phyloP scores from a whole-genome alignment of 2,329 filamentous ascomycete genomes.

The Elsinoe fawcettii region DNA sequence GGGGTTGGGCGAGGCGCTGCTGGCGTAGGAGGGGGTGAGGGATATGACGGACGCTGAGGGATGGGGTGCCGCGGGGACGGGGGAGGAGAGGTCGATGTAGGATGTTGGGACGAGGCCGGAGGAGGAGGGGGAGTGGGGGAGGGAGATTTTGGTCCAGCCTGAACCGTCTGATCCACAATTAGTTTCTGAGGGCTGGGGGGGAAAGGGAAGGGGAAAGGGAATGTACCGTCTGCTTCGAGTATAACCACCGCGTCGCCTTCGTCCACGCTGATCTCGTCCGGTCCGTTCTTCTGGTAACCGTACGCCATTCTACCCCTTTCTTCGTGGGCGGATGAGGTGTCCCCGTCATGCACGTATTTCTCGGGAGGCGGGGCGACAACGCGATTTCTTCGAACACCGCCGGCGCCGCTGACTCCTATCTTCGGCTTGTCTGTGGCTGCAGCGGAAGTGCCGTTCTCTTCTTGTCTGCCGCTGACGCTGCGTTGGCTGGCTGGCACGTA shows the following conservation, averaged over 20 bases:
- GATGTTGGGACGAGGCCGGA: conserved; percentile 81
- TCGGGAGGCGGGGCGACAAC: conserved; percentile 81
- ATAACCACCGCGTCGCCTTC: conserved; percentile 73
- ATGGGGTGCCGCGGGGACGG: conserved; percentile 40
- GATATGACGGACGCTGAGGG: conserved; percentile 36
- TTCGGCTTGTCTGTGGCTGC: conserved; percentile 28
- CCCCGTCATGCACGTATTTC: conserved; percentile 64
- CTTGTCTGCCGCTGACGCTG: conserved; percentile 55
- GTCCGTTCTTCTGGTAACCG: conserved; percentile 68
- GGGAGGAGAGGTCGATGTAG: conserved; percentile 65
- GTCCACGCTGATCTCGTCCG: conserved; percentile 71
- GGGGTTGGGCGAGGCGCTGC: conserved; percentile 39
- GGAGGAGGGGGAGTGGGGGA: conserved; percentile 43
- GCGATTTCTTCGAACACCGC: conserved; percentile 49
- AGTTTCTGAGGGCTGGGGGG: conserved; percentile 16
- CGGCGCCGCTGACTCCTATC: conserved; percentile 18
- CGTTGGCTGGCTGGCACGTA: conserved; percentile 73
- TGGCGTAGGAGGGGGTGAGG: conserved; percentile 15
- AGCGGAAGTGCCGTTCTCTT: conserved; percentile 41
- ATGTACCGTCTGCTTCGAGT: conserved; percentile 76
- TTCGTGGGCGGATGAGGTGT: conserved; percentile 39
- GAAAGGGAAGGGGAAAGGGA: neutral
- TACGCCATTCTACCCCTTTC: conserved; percentile 86
- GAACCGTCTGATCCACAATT: conserved; percentile 59
- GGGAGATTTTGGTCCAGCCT: conserved; percentile 82